Conservation (phyloP, 805 yeast genomes). For the Wickerhamiella domercqiae region DNA sequence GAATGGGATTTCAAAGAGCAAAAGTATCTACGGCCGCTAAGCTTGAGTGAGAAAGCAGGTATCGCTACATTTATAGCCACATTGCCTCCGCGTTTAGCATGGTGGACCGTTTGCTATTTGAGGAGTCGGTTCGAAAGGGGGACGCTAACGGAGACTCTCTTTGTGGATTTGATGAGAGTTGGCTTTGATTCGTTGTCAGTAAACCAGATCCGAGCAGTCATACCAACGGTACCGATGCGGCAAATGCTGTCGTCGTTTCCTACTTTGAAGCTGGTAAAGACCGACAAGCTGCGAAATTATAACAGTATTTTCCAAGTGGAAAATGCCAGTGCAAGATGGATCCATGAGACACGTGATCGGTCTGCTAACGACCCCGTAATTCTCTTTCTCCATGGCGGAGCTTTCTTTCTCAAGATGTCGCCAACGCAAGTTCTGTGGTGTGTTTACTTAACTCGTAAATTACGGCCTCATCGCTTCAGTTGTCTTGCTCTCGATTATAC, state of each 20-base stretch:
- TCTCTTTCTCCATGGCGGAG: conserved; percentile 20
- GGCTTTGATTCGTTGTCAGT: background rate
- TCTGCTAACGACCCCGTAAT: conserved; percentile 17
- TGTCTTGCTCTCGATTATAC: conserved; percentile 21
- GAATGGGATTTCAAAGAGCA: conserved; percentile 1
- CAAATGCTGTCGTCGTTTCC: background rate
- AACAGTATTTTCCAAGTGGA: conserved; percentile 8
- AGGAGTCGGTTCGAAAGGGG: background rate
- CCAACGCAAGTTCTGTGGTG: conserved; percentile 12
- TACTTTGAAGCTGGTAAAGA: background rate
- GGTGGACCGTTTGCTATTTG: background rate
- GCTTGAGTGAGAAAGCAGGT: background rate
- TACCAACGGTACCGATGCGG: background rate
- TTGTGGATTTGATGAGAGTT: background rate
- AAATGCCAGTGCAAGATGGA: conserved; percentile 17
- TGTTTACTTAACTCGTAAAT: conserved; percentile 5
- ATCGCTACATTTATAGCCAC: background rate
- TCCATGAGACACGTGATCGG: conserved; percentile 15
- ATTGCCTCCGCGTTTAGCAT: background rate
- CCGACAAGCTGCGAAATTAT: conserved; percentile 6
- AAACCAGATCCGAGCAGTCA: background rate
- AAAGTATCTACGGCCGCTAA: background rate
- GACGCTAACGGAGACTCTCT: background rate
- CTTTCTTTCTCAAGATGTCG: conserved; percentile 13
- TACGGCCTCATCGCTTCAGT: conserved; percentile 13